Percentiles rank a stretch among this genome's conserved stretches.
phyloP scores from a whole-genome alignment of 257 asterid species.

The Sherardia arvensis region DNA sequence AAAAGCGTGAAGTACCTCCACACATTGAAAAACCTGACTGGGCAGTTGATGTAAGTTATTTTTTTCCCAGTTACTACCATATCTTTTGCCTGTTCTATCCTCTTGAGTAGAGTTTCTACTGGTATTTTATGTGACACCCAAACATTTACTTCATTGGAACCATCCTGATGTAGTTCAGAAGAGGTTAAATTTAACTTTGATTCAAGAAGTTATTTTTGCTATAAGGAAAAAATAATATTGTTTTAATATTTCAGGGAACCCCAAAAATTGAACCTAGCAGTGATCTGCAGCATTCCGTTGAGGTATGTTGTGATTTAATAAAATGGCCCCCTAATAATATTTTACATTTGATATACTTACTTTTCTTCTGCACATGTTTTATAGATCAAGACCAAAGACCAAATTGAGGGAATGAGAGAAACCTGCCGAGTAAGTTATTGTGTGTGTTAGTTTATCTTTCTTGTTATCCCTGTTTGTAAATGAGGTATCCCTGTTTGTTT shows the following conservation, averaged over 20 bases:
- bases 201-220: neutral
- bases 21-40: conserved; percentile 89
- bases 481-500: neutral
- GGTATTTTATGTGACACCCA: neutral
- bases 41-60: conserved; percentile 74
- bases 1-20: conserved; percentile 55
- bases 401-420: conserved; percentile 84
- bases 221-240: neutral
- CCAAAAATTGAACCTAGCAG: conserved; percentile 92
- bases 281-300: conserved; percentile 82
- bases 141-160: neutral
- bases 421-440: conserved; percentile 65
- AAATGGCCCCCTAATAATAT: neutral
- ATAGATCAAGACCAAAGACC: conserved; percentile 86
- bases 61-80: neutral
- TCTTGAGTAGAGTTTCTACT: neutral
- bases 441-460: neutral
- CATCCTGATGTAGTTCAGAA: neutral
- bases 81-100: neutral
- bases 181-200: neutral
- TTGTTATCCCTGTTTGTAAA: neutral
- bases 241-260: conserved; percentile 48
- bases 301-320: conserved; percentile 43
- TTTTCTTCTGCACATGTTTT: conserved; percentile 18
- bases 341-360: conserved; percentile 3